These are phyloP conservation scores for Sporobolus alterniflorus DNA, from an alignment of 202 grass and related monocot genomes.

Conservation along the genomic window DNA sequence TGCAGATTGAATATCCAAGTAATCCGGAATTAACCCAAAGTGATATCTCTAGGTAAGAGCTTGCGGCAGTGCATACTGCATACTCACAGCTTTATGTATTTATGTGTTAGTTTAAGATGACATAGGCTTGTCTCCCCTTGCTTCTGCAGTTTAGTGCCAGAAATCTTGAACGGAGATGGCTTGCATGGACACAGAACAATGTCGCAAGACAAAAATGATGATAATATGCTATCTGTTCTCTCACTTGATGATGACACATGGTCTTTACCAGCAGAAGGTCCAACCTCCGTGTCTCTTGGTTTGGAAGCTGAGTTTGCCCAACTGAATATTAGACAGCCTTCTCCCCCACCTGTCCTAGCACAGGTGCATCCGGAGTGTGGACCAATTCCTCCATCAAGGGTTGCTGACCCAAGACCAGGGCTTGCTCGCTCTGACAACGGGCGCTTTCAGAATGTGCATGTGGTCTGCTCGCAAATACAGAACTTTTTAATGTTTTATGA, in stretches of 20 bases:
- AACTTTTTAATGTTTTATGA: constrained; percentile 21
- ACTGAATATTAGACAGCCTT: constrained; percentile 84
- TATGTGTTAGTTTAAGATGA: constrained; percentile 38
- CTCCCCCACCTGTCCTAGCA: constrained; percentile 77
- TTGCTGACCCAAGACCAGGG: constrained; percentile 92
- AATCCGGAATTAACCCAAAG: constrained; percentile 73
- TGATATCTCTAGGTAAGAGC: constrained; percentile 70
- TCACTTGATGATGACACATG: constrained; percentile 92
- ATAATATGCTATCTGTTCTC: constrained; percentile 83
- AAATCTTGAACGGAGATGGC: constrained; percentile 61
- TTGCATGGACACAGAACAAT: constrained; percentile 43
- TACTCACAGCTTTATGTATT: constrained; percentile 1
- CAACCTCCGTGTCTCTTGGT: constrained; percentile 42
- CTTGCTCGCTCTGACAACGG: constrained; percentile 52
- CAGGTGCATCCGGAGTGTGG: constrained; percentile 59
- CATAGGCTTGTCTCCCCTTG: constrained; percentile 17
- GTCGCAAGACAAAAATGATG: constrained; percentile 59
- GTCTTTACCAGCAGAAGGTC: constrained; percentile 68
- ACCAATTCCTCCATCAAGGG: constrained; percentile 72
- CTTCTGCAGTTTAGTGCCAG: constrained; percentile 61
- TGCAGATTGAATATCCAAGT: constrained; percentile 91
- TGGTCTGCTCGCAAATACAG: constrained; percentile 60
- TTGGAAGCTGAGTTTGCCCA: constrained; percentile 68
- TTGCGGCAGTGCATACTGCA: constrained; percentile 8
- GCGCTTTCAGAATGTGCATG: constrained; percentile 82